Percentiles rank a stretch among this genome's conserved stretches.
Conservation (phyloP, 192 early-diverging fungal species). For the Spizellomyces sp. region DNA sequence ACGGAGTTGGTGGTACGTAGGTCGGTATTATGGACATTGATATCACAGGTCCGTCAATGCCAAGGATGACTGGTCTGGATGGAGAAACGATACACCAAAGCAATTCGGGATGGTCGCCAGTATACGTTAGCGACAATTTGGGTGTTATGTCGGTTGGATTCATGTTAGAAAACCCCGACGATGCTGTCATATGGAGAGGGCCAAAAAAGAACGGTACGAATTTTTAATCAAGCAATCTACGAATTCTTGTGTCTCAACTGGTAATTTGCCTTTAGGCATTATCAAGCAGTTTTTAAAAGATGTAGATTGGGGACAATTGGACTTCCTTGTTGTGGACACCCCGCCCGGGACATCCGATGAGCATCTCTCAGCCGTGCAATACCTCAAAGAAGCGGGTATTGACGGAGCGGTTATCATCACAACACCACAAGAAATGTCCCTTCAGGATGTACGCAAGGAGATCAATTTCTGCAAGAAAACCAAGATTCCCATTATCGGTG, state of each 20-base stretch:
- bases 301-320: conserved; percentile 95
- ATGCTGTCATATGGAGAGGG: conserved; percentile 97
- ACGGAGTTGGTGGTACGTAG: conserved; percentile 2
- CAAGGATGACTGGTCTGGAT: conserved; percentile 92
- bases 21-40: conserved; percentile 97
- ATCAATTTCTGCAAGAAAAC: conserved; percentile 62
- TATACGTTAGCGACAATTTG: conserved; percentile 55
- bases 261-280: conserved; percentile 67
- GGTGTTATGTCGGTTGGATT: conserved; percentile 97
- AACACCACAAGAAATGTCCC: conserved; percentile 82
- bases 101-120: conserved; percentile 73
- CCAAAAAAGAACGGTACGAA: conserved; percentile 92
- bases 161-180: conserved; percentile 81
- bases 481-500: conserved; percentile 47
- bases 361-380: conserved; percentile 91
- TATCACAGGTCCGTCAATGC: conserved; percentile 95
- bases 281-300: conserved; percentile 97
- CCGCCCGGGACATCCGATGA: conserved; percentile 99
- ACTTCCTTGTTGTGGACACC: conserved; percentile 95
- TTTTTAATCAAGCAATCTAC: not conserved
- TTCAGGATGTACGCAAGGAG: conserved; percentile 64
- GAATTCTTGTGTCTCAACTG: conserved; percentile 20
- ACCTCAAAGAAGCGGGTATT: conserved; percentile 70
- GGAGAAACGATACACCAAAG: conserved; percentile 88
- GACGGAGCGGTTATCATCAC: conserved; percentile 95